These are phyloP conservation scores for Fusarium sarcochroum DNA, from an alignment of 2,329 filamentous ascomycete species.

Conservation along the genomic window DNA sequence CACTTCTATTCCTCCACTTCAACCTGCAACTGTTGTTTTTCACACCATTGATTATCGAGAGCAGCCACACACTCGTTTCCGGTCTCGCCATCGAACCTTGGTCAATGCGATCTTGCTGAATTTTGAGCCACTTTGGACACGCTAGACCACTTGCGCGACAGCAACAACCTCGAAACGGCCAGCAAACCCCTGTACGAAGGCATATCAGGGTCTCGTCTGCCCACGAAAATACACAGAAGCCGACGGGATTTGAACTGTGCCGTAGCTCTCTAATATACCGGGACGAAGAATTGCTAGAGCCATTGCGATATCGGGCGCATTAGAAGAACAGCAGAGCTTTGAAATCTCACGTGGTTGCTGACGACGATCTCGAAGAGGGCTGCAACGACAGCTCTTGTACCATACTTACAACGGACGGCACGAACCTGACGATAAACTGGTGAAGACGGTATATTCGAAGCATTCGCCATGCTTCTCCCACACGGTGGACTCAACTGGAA, in stretches of 20 bases:
- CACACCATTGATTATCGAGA: conserved; percentile 29
- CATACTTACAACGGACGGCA: conserved; percentile 26
- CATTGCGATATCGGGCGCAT: conserved; percentile 14
- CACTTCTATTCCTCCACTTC: neutral
- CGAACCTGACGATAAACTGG: conserved; percentile 29
- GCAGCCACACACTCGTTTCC: conserved; percentile 35
- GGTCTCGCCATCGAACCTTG: conserved; percentile 8
- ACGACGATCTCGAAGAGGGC: conserved; percentile 17
- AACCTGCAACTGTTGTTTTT: conserved; percentile 12
- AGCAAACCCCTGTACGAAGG: conserved; percentile 36
- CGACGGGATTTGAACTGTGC: neutral
- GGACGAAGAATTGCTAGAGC: conserved; percentile 18
- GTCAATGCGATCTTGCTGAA: conserved; percentile 12
- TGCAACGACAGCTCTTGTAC: conserved; percentile 18
- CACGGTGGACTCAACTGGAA: conserved; percentile 95
- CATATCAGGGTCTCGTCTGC: conserved; percentile 26
- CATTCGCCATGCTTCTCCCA: conserved; percentile 83
- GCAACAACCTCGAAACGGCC: conserved; percentile 27
- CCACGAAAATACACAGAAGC: conserved; percentile 18
- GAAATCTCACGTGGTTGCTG: conserved; percentile 23
- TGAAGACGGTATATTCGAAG: conserved; percentile 39
- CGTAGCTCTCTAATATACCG: neutral
- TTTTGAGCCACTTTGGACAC: conserved; percentile 19
- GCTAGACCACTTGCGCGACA: conserved; percentile 33
- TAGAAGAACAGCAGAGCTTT: conserved; percentile 5